Evolutionary conservation across 169 alveolate genomes (phyloP).

Genomic region (Plasmodium gaboni): DNA sequence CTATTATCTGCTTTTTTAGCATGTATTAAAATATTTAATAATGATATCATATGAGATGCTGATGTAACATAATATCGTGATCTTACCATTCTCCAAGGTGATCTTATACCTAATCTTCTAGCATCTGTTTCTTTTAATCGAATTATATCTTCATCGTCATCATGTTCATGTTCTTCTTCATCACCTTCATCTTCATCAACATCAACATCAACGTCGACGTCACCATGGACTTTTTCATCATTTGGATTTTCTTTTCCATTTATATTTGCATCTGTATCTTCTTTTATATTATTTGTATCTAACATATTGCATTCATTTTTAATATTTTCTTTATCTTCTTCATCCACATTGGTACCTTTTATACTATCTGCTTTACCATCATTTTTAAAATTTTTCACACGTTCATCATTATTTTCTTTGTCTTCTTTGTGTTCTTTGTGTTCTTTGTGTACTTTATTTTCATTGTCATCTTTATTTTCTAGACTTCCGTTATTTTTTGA

Average conservation of each 20-base stretch:
- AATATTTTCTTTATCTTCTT: not conserved
- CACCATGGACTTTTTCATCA: conserved; percentile 16
- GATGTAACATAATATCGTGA: conserved; percentile 92
- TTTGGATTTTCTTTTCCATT: conserved; percentile 5
- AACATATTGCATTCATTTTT: not conserved
- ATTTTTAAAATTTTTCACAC: not conserved
- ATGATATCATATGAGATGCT: conserved; percentile 89
- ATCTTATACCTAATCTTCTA: conserved; percentile 86
- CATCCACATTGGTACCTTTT: not conserved
- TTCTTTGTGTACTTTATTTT: not conserved
- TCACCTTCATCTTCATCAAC: conserved; percentile 25
- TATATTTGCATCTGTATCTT: conserved; percentile 4
- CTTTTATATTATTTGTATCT: not conserved
- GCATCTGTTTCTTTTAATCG: conserved; percentile 89
- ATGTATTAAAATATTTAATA: conserved; percentile 84
- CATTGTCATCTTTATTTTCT: not conserved
- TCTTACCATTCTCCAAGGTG: conserved; percentile 91
- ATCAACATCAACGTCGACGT: not conserved
- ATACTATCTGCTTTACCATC: not conserved
- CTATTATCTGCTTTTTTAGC: conserved; percentile 79
- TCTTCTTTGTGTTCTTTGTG: not conserved
- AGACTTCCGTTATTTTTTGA: no score
- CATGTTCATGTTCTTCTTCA: conserved; percentile 52
- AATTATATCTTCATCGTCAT: conserved; percentile 85
- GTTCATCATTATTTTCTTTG: not conserved